A percentile compares a stretch with the other conserved stretches of the same genome.
phyloP scores from a whole-genome alignment of 1,284 basidiomycete genomes.

The Microbotryum silenes-acaulis region DNA sequence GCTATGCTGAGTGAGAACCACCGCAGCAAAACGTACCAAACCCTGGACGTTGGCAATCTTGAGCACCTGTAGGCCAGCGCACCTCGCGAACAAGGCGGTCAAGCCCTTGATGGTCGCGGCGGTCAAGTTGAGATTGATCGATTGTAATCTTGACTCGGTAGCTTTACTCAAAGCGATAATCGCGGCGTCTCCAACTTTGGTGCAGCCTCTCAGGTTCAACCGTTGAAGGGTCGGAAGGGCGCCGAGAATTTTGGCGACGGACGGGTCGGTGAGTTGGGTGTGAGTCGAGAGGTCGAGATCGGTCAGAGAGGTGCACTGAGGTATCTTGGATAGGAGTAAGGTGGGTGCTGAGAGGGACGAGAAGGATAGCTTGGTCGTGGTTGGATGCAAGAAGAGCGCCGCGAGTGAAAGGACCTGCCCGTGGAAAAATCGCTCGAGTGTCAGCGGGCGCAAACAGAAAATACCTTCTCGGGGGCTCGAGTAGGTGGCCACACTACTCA shows the following conservation, averaged over 20 bases:
- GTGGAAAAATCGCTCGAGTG: not conserved
- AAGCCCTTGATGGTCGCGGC: constrained; percentile 33
- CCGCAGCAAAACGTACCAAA: constrained; percentile 14
- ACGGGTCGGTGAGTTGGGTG: constrained; percentile 18
- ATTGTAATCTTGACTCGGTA: constrained; percentile 16
- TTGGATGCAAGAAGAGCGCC: constrained; percentile 21
- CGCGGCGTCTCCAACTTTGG: constrained; percentile 30
- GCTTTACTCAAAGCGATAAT: constrained; percentile 28
- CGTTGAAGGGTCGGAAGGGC: constrained; percentile 24
- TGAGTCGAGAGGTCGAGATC: constrained; percentile 27
- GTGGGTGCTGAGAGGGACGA: constrained; percentile 9
- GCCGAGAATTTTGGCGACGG: constrained; percentile 24
- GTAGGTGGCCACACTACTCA: not conserved
- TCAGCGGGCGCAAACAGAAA: not conserved
- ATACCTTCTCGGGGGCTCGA: not conserved
- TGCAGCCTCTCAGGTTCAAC: constrained; percentile 30
- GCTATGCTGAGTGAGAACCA: too few species aligned
- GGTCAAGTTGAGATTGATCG: constrained; percentile 30
- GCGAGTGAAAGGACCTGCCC: constrained; percentile 14
- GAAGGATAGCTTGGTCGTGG: constrained; percentile 18
- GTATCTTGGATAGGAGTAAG: constrained; percentile 19
- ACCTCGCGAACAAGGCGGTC: constrained; percentile 24
- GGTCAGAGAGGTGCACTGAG: constrained; percentile 22
- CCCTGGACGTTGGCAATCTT: constrained; percentile 30
- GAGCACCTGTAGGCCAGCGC: constrained; percentile 29